phyloP scores from a whole-genome alignment of 169 alveolate species.

The Cryptosporidium ubiquitum region DNA sequence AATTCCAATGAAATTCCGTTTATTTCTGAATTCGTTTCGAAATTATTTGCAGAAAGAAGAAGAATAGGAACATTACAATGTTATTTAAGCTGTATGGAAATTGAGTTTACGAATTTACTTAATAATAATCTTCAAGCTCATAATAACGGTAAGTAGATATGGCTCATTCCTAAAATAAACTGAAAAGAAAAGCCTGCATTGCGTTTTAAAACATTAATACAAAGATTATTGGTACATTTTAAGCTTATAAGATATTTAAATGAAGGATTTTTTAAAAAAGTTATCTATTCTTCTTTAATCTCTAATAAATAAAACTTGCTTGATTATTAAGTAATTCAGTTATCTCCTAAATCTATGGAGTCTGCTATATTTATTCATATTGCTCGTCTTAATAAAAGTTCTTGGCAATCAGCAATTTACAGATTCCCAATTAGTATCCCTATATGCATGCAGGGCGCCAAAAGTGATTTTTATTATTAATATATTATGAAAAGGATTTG shows the following conservation, averaged over 20 bases:
- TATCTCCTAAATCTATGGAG: too few species aligned
- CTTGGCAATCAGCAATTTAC: background rate
- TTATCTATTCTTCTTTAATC: too few species aligned
- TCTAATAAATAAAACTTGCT: too few species aligned
- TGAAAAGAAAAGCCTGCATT: background rate
- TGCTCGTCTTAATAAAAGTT: background rate
- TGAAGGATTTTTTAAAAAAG: too few species aligned
- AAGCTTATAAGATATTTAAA: too few species aligned
- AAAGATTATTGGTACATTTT: too few species aligned
- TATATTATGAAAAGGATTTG: background rate
- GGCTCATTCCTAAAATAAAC: too few species aligned
- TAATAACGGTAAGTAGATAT: background rate
- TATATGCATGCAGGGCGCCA: slow-evolving; percentile 47
- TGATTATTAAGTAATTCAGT: too few species aligned
- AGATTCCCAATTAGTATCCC: background rate
- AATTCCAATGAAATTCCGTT: background rate
- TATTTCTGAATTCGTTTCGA: background rate
- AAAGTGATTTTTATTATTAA: background rate
- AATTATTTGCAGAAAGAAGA: slow-evolving; percentile 1
- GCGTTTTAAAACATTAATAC: too few species aligned
- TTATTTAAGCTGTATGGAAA: slow-evolving; percentile 8
- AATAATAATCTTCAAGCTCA: background rate
- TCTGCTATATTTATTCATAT: background rate
- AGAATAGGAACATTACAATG: slow-evolving; percentile 43
- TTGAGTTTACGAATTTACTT: background rate